Base-by-base conservation (phyloP, 1,284 basidiomycete species). In the Trichosporon sp. region DNA sequence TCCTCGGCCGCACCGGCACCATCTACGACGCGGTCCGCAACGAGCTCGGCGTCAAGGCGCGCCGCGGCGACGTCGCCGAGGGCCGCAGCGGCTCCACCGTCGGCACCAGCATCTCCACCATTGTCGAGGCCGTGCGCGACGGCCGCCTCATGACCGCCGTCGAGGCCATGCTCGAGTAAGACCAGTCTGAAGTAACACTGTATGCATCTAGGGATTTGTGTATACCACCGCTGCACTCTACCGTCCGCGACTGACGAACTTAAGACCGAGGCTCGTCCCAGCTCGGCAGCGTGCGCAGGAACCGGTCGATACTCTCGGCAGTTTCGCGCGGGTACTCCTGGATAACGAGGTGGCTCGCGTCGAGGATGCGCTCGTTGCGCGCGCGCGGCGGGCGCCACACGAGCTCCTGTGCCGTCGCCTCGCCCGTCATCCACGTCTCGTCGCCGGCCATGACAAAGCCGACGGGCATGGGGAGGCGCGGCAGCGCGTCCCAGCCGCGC, bases 251-350 rank as follows among this genome's bases (percentile, higher is more conserved):
- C n/a, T n/a, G n/a, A n/a, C n/a, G n/a, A n/a, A n/a, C n/a, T n/a
- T n/a, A n/a, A n/a, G n/a, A 6, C 34, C 34, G 6, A 34, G 34
- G 6, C 47, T 51, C 21, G 4, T 60, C 56, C 56, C 56, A 60
- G 13, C 15, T 60, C 2, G 29, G 29, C 3, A 77, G 64, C 56
- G 73, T 72, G 7, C 73, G 68, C n/a, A 80, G 27, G 64, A 79
- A 79, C 6, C 78, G 67, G 64, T 71, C 72, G 3, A 81, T 44
- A 5, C 75, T 75, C n/a, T 76, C 70, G 6, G 77, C 79, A 2
- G 78, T 38, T 29, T 72, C 72, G 7, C 73, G 72, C 0, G 80
- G 80, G 18, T 72, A 71, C 70, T 82, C 80, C 65, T 82, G 80
- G 0, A 76, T 72, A 13, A 80, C 76, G 62, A 80, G 70, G 71